These are phyloP conservation scores for Phycomyces blakesleeanus DNA, from an alignment of 192 early-diverging fungal genomes.

Conservation along the genomic window DNA sequence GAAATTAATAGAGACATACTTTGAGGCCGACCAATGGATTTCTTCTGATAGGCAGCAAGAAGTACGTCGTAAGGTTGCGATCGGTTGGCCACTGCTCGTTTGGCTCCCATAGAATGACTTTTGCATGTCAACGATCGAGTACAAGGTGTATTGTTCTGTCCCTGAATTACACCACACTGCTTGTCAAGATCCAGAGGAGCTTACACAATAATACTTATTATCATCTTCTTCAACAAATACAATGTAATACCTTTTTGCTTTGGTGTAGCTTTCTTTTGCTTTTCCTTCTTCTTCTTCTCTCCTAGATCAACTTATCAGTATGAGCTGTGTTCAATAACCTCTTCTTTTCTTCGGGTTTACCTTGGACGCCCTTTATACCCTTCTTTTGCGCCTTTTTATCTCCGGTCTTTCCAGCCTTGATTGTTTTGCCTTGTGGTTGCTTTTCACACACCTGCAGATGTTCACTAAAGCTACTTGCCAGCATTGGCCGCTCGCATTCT, in stretches of 20 bases:
- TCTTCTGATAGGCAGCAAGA: slow-evolving; percentile 72
- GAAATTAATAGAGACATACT: slow-evolving; percentile 35
- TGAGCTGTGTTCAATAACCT: too few relatives aligned
- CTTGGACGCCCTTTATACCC: slow-evolving; percentile 22
- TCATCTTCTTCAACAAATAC: too few relatives aligned
- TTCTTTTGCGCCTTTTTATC: slow-evolving; percentile 37
- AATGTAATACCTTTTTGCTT: slow-evolving; percentile 47
- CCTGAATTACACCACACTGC: slow-evolving; percentile 79
- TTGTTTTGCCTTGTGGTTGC: not conserved
- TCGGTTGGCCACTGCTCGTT: slow-evolving; percentile 79
- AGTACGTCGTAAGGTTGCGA: slow-evolving; percentile 83
- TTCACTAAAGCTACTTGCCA: slow-evolving; percentile 56
- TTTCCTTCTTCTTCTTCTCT: slow-evolving; percentile 37
- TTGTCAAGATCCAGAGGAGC: slow-evolving; percentile 86
- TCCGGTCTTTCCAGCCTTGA: not conserved
- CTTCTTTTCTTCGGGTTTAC: too few relatives aligned
- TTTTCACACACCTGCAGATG: slow-evolving; percentile 50
- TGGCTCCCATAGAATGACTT: slow-evolving; percentile 86
- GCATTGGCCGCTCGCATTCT: slow-evolving; percentile 57
- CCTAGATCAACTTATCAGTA: too few relatives aligned
- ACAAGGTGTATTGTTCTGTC: slow-evolving; percentile 62
- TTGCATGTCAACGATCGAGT: slow-evolving; percentile 93
- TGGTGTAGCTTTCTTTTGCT: slow-evolving; percentile 44
- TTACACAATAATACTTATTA: too few relatives aligned
- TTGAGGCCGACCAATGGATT: slow-evolving; percentile 56